A percentile compares a stretch with the other conserved stretches of the same genome.
Conservation (phyloP, 352 stramenopile species). For the Phytophthora palmivora region DNA sequence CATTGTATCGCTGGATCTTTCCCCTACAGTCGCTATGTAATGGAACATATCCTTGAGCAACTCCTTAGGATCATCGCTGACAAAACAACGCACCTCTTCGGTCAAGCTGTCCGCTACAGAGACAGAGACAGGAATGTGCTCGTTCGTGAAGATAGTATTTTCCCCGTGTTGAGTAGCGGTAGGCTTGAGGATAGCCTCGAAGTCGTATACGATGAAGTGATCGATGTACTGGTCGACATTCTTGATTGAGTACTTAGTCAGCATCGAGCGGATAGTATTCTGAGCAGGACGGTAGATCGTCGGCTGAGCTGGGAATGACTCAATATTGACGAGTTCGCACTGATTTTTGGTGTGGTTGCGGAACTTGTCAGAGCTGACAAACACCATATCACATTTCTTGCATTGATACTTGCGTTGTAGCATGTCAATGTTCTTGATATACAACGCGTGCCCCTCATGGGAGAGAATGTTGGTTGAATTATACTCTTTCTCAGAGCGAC, state of each 20-base stretch:
- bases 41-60: too few species aligned
- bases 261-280: conserved; percentile 16
- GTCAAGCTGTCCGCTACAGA: conserved; percentile 4
- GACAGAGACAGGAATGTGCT: background rate
- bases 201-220: conserved; percentile 33
- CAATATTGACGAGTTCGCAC: conserved; percentile 22
- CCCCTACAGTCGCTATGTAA: too few species aligned
- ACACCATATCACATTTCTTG: conserved; percentile 22
- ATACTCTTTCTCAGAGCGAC: conserved; percentile 10
- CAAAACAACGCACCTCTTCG: conserved; percentile 1
- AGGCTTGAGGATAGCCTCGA: conserved; percentile 38
- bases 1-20: conserved; percentile 12
- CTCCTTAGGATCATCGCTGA: conserved; percentile 5
- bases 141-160: conserved; percentile 23
- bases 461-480: conserved; percentile 2
- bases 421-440: conserved; percentile 26
- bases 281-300: conserved; percentile 16
- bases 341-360: conserved; percentile 33
- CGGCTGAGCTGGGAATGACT: conserved; percentile 20
- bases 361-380: conserved; percentile 26
- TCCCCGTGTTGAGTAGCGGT: conserved; percentile 10
- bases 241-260: conserved; percentile 15
- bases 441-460: conserved; percentile 30
- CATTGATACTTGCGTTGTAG: conserved; percentile 15
- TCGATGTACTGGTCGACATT: conserved; percentile 19